Conservation (phyloP, 441 rosid species). For the Gossypium laxum region DNA sequence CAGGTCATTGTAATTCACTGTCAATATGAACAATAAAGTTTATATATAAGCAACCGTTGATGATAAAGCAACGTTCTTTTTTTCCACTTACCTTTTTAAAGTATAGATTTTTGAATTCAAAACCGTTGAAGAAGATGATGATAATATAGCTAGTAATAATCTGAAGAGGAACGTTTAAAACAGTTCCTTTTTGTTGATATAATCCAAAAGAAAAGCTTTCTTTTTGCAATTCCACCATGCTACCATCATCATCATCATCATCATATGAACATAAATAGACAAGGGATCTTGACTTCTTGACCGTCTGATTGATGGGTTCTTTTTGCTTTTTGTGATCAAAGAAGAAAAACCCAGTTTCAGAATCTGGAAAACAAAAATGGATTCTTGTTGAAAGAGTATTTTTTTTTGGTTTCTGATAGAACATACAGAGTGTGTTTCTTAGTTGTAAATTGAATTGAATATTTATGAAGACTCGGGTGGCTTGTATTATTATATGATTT, state of each 20-base stretch:
- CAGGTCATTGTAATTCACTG: conserved; percentile 30
- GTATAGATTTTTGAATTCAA: conserved; percentile 30
- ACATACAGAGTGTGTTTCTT: conserved; percentile 3
- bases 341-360: conserved; percentile 16
- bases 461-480: conserved; percentile 8
- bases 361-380: conserved; percentile 1
- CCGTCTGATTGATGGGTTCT: conserved; percentile 18
- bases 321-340: conserved; percentile 10
- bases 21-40: conserved; percentile 17
- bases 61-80: conserved; percentile 40
- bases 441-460: conserved; percentile 17
- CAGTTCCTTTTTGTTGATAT: conserved; percentile 25
- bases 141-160: background rate
- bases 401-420: background rate
- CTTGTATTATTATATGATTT: background rate
- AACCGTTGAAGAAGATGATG: conserved; percentile 17
- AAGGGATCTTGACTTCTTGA: background rate
- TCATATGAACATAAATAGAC: background rate
- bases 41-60: background rate
- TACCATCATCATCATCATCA: background rate
- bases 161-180: conserved; percentile 22
- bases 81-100: conserved; percentile 32
- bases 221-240: conserved; percentile 12
- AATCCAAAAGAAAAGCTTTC: background rate
- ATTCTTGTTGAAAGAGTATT: background rate